phyloP scores from a whole-genome alignment of 345 rosid genomes.

The Salix arbutifolia region DNA sequence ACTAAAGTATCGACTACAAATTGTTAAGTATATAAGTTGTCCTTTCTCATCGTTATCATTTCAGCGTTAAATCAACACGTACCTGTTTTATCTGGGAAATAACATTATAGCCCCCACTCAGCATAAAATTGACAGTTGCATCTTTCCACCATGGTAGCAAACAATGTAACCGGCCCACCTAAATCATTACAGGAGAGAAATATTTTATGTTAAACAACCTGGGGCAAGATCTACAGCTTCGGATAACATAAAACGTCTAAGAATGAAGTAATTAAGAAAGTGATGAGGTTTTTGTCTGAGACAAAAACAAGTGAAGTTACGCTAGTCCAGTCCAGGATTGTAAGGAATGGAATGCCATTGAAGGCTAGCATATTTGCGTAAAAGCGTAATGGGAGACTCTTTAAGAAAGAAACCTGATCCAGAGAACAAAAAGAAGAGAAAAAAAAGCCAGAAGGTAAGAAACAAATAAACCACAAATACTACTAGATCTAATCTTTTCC shows the following conservation, averaged over 20 bases:
- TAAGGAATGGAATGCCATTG: constrained; percentile 46
- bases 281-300: neutral
- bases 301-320: constrained; percentile 37
- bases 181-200: constrained; percentile 9
- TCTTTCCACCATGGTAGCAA: constrained; percentile 90
- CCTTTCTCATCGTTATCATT: neutral
- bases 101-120: constrained; percentile 79
- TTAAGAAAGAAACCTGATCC: constrained; percentile 56
- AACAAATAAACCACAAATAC: neutral
- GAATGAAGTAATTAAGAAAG: neutral
- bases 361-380: constrained; percentile 56
- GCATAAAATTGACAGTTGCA: constrained; percentile 81
- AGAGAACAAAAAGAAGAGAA: neutral
- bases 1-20: neutral
- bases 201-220: neutral
- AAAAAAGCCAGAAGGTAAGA: neutral
- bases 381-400: constrained; percentile 67
- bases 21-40: neutral
- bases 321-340: constrained; percentile 71
- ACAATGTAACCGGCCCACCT: constrained; percentile 92
- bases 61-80: neutral
- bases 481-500: neutral
- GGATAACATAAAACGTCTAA: neutral
- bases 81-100: constrained; percentile 58
- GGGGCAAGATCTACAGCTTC: neutral